Percentiles rank a stretch among this genome's conserved stretches.
Evolutionary conservation across 2,329 filamentous ascomycete genomes (phyloP).

Genomic region (Thielaviopsis euricoi): DNA sequence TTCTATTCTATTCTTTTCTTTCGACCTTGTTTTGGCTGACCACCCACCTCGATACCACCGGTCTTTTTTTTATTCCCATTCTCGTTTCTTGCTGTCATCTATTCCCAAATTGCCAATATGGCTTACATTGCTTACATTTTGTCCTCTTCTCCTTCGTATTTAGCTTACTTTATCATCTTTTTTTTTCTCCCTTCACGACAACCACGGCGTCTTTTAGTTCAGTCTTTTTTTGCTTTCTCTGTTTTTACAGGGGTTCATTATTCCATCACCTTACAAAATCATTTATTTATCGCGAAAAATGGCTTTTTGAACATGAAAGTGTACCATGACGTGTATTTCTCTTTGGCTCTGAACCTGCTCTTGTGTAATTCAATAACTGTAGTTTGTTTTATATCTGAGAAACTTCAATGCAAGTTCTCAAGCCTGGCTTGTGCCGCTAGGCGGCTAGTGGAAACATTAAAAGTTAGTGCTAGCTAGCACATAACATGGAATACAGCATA

Average conservation of each 20-base stretch:
- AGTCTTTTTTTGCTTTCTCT: not conserved
- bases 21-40: not conserved
- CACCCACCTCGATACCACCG: not conserved
- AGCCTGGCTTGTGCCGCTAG: too few species aligned
- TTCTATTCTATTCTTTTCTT: not conserved
- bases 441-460: too few species aligned
- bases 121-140: not conserved
- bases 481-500: too few species aligned
- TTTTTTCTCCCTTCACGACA: not conserved
- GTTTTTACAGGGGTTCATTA: not conserved
- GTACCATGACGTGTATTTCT: too few species aligned
- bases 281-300: too few species aligned
- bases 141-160: conserved; percentile 6
- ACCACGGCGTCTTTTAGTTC: not conserved
- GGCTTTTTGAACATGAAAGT: too few species aligned
- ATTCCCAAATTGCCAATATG: not conserved
- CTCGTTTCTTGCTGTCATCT: not conserved
- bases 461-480: too few species aligned
- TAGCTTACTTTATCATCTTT: not conserved
- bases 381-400: too few species aligned
- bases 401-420: too few species aligned
- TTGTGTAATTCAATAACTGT: too few species aligned
- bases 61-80: not conserved
- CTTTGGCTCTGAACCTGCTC: too few species aligned
- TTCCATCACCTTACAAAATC: not conserved